A percentile compares a stretch with the other conserved stretches of the same genome.
phyloP scores from a whole-genome alignment of 352 stramenopile species.

The Pythium phragmitis region DNA sequence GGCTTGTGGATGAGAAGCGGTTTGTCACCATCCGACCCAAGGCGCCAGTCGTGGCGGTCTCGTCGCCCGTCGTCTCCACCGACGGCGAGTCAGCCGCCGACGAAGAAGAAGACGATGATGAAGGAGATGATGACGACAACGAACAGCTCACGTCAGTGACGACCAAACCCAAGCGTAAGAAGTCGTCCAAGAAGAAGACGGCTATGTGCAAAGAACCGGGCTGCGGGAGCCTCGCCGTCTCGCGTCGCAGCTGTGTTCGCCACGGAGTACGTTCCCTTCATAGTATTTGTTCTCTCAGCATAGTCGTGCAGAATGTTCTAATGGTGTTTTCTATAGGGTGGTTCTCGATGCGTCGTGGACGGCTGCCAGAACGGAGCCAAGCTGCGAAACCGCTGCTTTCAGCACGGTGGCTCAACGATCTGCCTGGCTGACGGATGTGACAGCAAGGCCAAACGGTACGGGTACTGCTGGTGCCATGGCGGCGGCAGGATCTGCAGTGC shows the following conservation, averaged over 20 bases:
- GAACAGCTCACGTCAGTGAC: background rate
- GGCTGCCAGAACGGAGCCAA: constrained; percentile 72
- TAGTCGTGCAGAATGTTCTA: no score
- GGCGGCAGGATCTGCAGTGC: constrained; percentile 66
- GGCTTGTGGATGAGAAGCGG: constrained; percentile 19
- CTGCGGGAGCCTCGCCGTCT: constrained; percentile 62
- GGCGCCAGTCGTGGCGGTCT: background rate
- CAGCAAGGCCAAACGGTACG: constrained; percentile 78
- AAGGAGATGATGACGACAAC: background rate
- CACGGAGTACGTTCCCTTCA: constrained; percentile 26
- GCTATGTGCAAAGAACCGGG: constrained; percentile 39
- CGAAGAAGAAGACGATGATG: constrained; percentile 16
- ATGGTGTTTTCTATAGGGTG: constrained; percentile 14
- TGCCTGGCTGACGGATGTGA: constrained; percentile 61
- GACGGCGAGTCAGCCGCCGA: constrained; percentile 17
- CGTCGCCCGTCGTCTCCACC: constrained; percentile 4
- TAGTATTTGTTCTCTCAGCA: no score
- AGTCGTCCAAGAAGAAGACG: constrained; percentile 40
- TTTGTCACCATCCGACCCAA: constrained; percentile 26
- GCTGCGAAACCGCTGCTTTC: constrained; percentile 74
- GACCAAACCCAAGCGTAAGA: constrained; percentile 17
- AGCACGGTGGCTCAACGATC: constrained; percentile 69
- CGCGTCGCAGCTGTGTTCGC: constrained; percentile 48
- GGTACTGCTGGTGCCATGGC: constrained; percentile 79
- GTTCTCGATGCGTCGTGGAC: constrained; percentile 45